A percentile compares a stretch with the other conserved stretches of the same genome.
Evolutionary conservation across 2,329 filamentous ascomycete species (phyloP).

Genomic region (Teratosphaeria nubilosa): DNA sequence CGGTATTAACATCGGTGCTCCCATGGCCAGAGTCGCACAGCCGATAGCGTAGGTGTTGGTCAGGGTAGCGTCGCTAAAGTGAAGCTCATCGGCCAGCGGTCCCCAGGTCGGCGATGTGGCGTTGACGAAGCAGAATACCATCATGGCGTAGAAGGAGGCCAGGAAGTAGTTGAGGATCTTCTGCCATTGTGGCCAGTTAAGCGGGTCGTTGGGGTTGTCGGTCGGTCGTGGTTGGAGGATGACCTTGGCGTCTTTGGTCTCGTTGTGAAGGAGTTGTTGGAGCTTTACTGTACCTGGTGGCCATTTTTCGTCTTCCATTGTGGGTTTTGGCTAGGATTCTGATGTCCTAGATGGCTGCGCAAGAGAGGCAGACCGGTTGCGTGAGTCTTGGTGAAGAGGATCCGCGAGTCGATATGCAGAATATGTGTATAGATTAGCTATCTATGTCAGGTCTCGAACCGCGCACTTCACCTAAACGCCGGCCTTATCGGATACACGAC

Average conservation of each 20-base stretch:
- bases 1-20: slow-evolving; percentile 41
- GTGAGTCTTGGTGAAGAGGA: background rate
- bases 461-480: too few relatives aligned
- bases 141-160: slow-evolving; percentile 32
- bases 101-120: slow-evolving; percentile 36
- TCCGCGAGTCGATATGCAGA: too few relatives aligned
- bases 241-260: slow-evolving; percentile 14
- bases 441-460: too few relatives aligned
- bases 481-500: too few relatives aligned
- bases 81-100: slow-evolving; percentile 32
- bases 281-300: background rate
- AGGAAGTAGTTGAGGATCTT: slow-evolving; percentile 36
- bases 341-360: background rate
- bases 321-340: background rate
- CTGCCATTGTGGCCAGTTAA: slow-evolving; percentile 36
- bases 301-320: background rate
- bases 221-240: slow-evolving; percentile 31
- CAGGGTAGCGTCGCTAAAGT: slow-evolving; percentile 31
- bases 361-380: background rate
- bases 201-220: slow-evolving; percentile 22
- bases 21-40: slow-evolving; percentile 38
- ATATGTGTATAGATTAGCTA: too few relatives aligned
- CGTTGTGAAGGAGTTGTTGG: background rate
- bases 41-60: slow-evolving; percentile 39
- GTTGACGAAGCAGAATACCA: slow-evolving; percentile 34